Conservation (phyloP, 163 green algal genomes). For the Prototheca cutis region DNA sequence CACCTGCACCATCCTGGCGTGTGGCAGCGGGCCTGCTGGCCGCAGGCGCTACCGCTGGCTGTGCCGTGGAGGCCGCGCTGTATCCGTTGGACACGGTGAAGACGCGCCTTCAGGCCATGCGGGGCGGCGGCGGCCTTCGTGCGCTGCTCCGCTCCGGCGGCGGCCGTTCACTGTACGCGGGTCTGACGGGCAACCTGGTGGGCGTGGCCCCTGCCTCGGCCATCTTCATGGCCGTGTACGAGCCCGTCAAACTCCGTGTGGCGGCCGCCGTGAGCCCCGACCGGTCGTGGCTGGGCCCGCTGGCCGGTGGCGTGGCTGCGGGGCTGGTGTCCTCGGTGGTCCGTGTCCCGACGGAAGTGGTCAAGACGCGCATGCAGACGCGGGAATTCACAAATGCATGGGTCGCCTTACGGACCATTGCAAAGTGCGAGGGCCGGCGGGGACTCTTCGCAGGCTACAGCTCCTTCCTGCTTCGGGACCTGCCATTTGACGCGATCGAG, state of each 20-base stretch:
- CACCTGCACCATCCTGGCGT: no score
- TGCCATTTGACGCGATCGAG: slow-evolving; percentile 97
- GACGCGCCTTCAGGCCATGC: slow-evolving; percentile 86
- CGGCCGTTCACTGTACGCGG: slow-evolving; percentile 77
- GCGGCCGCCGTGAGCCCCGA: slow-evolving; percentile 8
- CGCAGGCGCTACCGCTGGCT: slow-evolving; percentile 72
- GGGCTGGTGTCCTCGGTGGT: slow-evolving; percentile 77
- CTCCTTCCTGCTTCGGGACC: slow-evolving; percentile 90
- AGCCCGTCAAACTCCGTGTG: slow-evolving; percentile 63
- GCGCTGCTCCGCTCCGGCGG: slow-evolving; percentile 64
- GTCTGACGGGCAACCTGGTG: slow-evolving; percentile 56
- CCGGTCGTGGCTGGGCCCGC: slow-evolving; percentile 49
- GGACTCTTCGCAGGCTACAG: slow-evolving; percentile 92
- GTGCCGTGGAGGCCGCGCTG: slow-evolving; percentile 76
- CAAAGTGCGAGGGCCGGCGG: slow-evolving; percentile 61
- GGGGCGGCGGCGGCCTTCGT: slow-evolving; percentile 60
- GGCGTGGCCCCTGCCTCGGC: slow-evolving; percentile 72
- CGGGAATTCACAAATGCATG: slow-evolving; percentile 41
- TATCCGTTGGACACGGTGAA: slow-evolving; percentile 99
- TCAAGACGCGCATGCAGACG: slow-evolving; percentile 95
- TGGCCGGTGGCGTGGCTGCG: slow-evolving; percentile 60
- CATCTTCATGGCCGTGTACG: slow-evolving; percentile 86
- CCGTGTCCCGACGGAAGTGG: slow-evolving; percentile 90
- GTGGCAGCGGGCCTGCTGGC: slow-evolving; percentile 58
- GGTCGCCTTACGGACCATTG: slow-evolving; percentile 55